phyloP scores from a whole-genome alignment of 2,329 filamentous ascomycete genomes.

The Penicillium rolfsii region DNA sequence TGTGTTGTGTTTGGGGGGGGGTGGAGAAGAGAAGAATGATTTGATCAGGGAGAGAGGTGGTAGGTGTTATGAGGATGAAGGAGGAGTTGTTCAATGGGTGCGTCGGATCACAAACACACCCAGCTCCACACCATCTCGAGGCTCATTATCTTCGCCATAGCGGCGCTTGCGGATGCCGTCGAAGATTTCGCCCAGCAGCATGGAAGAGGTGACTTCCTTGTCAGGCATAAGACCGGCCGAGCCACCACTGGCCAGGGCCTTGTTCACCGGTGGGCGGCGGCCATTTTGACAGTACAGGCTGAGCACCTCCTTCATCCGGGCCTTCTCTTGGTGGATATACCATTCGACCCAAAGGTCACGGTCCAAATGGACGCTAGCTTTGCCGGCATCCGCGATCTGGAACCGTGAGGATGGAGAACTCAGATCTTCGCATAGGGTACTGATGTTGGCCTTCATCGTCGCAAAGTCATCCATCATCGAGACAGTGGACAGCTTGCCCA shows the following conservation, averaged over 20 bases:
- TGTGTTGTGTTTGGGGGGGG: neutral
- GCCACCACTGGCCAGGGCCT: conserved; percentile 30
- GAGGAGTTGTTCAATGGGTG: conserved; percentile 33
- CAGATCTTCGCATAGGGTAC: conserved; percentile 44
- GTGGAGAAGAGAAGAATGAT: conserved; percentile 12
- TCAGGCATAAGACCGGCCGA: conserved; percentile 37
- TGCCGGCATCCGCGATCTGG: conserved; percentile 54
- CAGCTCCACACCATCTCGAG: conserved; percentile 50
- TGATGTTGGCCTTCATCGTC: conserved; percentile 50
- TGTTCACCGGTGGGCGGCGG: conserved; percentile 38
- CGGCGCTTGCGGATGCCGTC: conserved; percentile 59
- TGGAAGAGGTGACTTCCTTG: conserved; percentile 56
- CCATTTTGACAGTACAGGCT: conserved; percentile 48
- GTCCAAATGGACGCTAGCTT: conserved; percentile 55
- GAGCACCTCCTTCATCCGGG: conserved; percentile 58
- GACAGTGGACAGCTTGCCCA: conserved; percentile 60
- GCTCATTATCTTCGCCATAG: conserved; percentile 50
- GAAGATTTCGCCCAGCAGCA: conserved; percentile 62
- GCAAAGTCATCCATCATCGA: conserved; percentile 60
- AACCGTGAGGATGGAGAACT: conserved; percentile 46
- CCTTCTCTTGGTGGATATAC: conserved; percentile 68
- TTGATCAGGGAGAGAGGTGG: neutral
- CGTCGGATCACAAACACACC: conserved; percentile 56
- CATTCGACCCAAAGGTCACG: conserved; percentile 63
- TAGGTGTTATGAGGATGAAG: neutral